Percentiles rank a stretch among this genome's conserved stretches.
Conservation (phyloP, 164 flowering plant species). For the Annona cherimola region DNA sequence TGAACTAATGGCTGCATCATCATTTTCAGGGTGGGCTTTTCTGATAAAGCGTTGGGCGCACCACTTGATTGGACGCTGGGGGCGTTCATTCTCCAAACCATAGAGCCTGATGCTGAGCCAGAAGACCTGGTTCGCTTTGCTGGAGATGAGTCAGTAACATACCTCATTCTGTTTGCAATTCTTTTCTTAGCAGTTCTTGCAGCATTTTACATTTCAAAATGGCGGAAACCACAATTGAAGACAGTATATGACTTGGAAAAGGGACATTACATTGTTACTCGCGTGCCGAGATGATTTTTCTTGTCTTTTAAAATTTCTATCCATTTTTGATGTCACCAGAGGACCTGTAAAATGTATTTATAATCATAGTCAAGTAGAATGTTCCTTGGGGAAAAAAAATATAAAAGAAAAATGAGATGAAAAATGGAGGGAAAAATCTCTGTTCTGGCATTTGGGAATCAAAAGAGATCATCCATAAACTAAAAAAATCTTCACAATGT, state of each 20-base stretch:
- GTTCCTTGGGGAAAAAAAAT: neutral
- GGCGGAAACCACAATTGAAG: slow-evolving; percentile 44
- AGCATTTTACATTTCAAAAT: slow-evolving; percentile 30
- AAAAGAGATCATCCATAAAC: too few relatives aligned
- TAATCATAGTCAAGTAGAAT: neutral
- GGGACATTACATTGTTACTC: slow-evolving; percentile 44
- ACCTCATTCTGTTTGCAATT: slow-evolving; percentile 35
- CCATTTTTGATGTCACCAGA: neutral
- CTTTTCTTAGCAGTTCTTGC: slow-evolving; percentile 31
- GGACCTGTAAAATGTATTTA: slow-evolving; percentile 13
- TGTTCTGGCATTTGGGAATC: neutral
- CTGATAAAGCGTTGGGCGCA: slow-evolving; percentile 18
- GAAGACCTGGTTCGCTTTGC: slow-evolving; percentile 20
- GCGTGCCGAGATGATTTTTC: slow-evolving; percentile 27
- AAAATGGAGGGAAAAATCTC: neutral
- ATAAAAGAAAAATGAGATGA: neutral
- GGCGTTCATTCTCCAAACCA: slow-evolving; percentile 40
- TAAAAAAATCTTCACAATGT: too few relatives aligned
- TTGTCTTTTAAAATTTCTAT: neutral
- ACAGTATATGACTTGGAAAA: slow-evolving; percentile 52
- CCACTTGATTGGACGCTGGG: slow-evolving; percentile 52
- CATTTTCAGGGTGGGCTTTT: slow-evolving; percentile 35
- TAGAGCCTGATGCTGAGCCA: slow-evolving; percentile 27
- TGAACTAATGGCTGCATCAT: neutral
- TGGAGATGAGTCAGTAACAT: slow-evolving; percentile 29